These are phyloP conservation scores for Medakamo hakoo DNA, from an alignment of 139 green algal species.

Conservation along the genomic window DNA sequence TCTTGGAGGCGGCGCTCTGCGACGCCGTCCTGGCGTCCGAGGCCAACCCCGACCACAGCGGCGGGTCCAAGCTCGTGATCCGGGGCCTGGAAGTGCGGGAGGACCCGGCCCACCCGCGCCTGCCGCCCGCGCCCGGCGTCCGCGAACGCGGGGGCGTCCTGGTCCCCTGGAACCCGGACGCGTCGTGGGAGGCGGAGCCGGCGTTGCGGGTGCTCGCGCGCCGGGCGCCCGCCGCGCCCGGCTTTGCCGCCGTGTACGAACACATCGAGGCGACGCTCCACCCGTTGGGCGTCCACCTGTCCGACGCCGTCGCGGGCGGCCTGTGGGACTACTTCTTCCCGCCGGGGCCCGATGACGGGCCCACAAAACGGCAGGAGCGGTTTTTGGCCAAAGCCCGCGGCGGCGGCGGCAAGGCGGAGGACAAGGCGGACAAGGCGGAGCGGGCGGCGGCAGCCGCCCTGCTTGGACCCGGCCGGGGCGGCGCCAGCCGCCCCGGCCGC, in stretches of 20 bases:
- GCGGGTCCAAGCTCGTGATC: slow-evolving; percentile 31
- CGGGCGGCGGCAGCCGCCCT: not conserved
- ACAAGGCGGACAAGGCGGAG: too few relatives aligned
- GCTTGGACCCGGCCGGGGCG: slow-evolving; percentile 2
- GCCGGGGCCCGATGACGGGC: not conserved
- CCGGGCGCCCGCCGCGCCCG: slow-evolving; percentile 15
- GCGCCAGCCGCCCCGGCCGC: not conserved
- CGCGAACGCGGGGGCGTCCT: slow-evolving; percentile 35
- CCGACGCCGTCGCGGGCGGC: slow-evolving; percentile 20
- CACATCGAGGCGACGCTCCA: slow-evolving; percentile 46
- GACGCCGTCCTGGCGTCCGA: not conserved
- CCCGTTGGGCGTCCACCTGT: slow-evolving; percentile 40
- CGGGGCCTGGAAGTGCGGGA: slow-evolving; percentile 23
- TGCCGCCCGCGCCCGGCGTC: slow-evolving; percentile 15
- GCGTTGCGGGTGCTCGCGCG: slow-evolving; percentile 20
- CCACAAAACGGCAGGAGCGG: not conserved
- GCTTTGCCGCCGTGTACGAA: slow-evolving; percentile 32
- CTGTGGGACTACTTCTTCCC: slow-evolving; percentile 34
- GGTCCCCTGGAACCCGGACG: slow-evolving; percentile 40
- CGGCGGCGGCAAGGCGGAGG: too few relatives aligned
- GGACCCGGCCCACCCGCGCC: slow-evolving; percentile 5
- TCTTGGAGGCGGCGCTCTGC: not conserved
- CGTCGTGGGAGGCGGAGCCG: slow-evolving; percentile 21
- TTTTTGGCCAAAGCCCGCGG: too few relatives aligned
- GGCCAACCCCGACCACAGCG: slow-evolving; percentile 2